A percentile compares a stretch with the other conserved stretches of the same genome.
These are phyloP conservation scores for Parietichytrium sp. DNA, from an alignment of 108 stramenopile species.

Conservation along the genomic window DNA sequence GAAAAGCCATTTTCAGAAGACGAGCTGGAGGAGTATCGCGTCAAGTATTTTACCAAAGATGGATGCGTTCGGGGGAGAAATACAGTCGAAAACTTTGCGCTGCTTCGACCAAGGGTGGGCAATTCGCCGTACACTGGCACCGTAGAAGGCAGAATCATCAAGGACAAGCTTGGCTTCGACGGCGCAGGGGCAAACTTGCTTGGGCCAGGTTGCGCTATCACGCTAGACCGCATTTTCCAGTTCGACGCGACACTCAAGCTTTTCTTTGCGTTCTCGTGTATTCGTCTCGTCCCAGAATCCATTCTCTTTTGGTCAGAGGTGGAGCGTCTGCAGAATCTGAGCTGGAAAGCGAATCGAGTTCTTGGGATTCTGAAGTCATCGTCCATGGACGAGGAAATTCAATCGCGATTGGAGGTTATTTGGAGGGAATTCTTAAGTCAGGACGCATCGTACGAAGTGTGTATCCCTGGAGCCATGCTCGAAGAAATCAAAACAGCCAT, in stretches of 20 bases:
- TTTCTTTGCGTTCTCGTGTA: background rate
- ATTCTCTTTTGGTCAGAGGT: slow-evolving; percentile 24
- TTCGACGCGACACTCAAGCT: background rate
- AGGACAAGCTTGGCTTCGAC: background rate
- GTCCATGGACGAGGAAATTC: background rate
- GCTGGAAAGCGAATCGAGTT: slow-evolving; percentile 12
- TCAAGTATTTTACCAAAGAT: background rate
- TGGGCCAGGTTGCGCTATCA: background rate
- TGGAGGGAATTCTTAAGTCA: background rate
- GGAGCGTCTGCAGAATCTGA: background rate
- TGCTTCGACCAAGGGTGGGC: background rate
- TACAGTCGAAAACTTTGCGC: background rate
- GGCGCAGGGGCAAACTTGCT: background rate
- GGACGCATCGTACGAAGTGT: background rate
- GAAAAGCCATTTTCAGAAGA: background rate
- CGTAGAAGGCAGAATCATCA: too few species aligned
- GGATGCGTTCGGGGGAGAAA: background rate
- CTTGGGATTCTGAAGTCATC: background rate
- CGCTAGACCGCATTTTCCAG: slow-evolving; percentile 14
- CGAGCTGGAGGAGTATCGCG: background rate
- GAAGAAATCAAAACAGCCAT: background rate
- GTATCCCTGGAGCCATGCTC: slow-evolving; percentile 28
- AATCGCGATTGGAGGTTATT: background rate
- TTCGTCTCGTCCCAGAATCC: background rate
- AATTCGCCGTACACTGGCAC: background rate